A percentile compares a stretch with the other conserved stretches of the same genome.
Evolutionary conservation across 257 asterid genomes (phyloP).

Genomic region (Lycium ferocissimum): DNA sequence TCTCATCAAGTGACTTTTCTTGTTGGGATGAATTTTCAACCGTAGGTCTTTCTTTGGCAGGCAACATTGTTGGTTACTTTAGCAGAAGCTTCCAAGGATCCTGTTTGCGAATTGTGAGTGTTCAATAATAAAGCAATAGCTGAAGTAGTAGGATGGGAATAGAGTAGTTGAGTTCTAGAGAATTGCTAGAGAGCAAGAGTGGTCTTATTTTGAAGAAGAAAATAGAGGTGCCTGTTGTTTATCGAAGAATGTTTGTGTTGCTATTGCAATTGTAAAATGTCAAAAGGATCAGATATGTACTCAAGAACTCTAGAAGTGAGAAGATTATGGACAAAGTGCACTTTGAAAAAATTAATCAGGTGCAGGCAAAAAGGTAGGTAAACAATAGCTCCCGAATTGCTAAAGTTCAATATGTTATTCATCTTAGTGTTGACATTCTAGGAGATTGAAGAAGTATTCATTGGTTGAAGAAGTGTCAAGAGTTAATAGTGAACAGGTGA

Average conservation of each 20-base stretch:
- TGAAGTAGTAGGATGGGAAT: not conserved
- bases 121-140: not conserved
- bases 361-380: not conserved
- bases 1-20: not conserved
- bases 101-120: not conserved
- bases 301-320: not conserved
- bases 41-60: not conserved
- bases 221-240: not conserved
- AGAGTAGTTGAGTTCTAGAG: not conserved
- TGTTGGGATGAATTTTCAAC: not conserved
- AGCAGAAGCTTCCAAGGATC: not conserved
- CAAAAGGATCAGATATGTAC: not conserved
- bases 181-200: not conserved
- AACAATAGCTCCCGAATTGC: not conserved
- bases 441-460: not conserved
- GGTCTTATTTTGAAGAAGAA: not conserved
- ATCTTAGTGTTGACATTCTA: not conserved
- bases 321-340: not conserved
- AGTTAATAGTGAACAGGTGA: not conserved
- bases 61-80: not conserved
- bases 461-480: not conserved
- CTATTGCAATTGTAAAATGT: not conserved
- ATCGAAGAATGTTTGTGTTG: not conserved
- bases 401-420: not conserved
- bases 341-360: too few species aligned